Evolutionary conservation across 2,329 filamentous ascomycete genomes (phyloP), one percentile per base, ranked within the genome.

Genomic region (Phialophora expanda): DNA sequence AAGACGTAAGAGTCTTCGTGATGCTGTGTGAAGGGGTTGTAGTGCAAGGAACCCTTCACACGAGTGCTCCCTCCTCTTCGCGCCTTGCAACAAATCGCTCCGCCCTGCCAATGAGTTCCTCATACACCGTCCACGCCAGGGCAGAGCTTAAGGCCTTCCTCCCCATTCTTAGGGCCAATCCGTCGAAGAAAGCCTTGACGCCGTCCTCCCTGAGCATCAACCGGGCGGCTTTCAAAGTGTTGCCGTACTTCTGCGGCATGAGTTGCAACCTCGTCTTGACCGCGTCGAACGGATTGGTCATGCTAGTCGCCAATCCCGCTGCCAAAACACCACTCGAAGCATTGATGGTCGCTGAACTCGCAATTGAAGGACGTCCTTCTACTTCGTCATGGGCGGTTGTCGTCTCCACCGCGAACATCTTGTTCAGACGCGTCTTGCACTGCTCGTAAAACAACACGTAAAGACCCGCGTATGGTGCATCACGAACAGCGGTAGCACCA

Each of bases 51-150:
- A 44, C 17, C 30, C 17, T n/a, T 70, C 60, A 71, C 12, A 70
- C 58, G n/a, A 70, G 59, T 24, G 61, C 68, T 30, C 51, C 61
- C 38, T 67, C 56, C 8, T 67, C 56, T 5, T 69, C 66, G 17
- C 62, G 44, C 46, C 62, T 53, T 17, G 66, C 57, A 30, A 73
- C 65, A 28, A 66, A 72, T 54, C 72, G 79, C 76, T 89, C 87
- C 0, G 90, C 90, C 72, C 90, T 85, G 66, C 93, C 83, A 69
- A 98, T 90, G 73, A 97, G 78, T 78, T 97, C 94, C 80, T 99
- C 95, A 75, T 99, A 99, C 48, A 97, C 84, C 9, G 94, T 98
- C 95, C 95, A 99, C 7, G 94, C 94, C 71, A 98, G 83, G n/a
- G 95, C 95, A 60, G 90, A 94, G 78, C 93, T 97, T 53, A 97